These are phyloP conservation scores for Nicotiana undulata DNA, from an alignment of 257 asterid species.

Conservation along the genomic window DNA sequence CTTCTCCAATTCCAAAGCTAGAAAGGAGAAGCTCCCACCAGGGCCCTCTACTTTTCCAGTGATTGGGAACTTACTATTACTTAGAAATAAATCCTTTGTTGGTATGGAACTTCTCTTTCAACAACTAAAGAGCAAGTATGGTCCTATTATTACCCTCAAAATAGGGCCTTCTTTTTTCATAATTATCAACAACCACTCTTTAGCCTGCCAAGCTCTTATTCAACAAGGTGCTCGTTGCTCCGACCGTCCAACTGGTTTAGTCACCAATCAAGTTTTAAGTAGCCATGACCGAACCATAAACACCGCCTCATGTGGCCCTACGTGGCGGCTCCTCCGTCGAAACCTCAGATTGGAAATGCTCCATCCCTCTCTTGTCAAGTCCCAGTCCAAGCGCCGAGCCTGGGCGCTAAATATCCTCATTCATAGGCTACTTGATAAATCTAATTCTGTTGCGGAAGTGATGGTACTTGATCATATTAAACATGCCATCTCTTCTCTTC, in stretches of 20 bases:
- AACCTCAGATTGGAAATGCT: conserved; percentile 21
- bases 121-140: conserved; percentile 18
- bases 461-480: conserved; percentile 3
- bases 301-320: background rate
- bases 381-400: background rate
- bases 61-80: conserved; percentile 26
- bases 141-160: conserved; percentile 32
- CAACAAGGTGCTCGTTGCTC: background rate
- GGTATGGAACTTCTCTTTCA: conserved; percentile 27
- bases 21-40: conserved; percentile 24
- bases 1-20: background rate
- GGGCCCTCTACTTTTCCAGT: conserved; percentile 32
- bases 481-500: background rate
- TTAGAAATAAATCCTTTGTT: conserved; percentile 13
- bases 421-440: background rate
- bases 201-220: conserved; percentile 1
- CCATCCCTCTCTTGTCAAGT: conserved; percentile 5
- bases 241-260: background rate
- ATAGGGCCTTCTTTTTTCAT: conserved; percentile 16
- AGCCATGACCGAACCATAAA: background rate
- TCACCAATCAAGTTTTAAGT: background rate
- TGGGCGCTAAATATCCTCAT: background rate
- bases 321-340: conserved; percentile 8
- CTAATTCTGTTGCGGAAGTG: background rate
- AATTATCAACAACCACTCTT: conserved; percentile 16